Conservation (phyloP, 176 grass and related monocot species). For the Leersia perrieri region DNA sequence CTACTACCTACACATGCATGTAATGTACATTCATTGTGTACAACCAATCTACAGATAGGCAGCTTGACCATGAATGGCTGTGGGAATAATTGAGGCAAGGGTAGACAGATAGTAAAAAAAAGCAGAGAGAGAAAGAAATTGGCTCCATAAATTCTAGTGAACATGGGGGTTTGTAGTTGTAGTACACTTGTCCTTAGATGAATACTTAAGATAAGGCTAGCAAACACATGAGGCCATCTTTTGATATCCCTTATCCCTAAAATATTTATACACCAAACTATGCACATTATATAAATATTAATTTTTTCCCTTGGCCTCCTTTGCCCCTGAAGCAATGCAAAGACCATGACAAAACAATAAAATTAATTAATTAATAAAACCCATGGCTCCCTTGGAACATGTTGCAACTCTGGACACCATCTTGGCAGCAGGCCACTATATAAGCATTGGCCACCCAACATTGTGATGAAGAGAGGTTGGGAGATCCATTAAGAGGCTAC, state of each 20-base stretch:
- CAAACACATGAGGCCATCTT: conserved; percentile 43
- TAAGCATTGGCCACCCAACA: conserved; percentile 34
- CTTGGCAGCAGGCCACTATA: conserved; percentile 43
- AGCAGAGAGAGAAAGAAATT: neutral
- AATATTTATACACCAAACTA: conserved; percentile 35
- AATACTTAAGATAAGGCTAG: conserved; percentile 50
- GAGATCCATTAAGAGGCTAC: neutral
- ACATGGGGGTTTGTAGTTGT: conserved; percentile 36
- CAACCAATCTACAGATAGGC: conserved; percentile 46
- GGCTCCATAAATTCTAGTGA: conserved; percentile 21
- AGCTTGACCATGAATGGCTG: conserved; percentile 35
- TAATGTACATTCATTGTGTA: conserved; percentile 28
- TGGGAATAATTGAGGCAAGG: conserved; percentile 37
- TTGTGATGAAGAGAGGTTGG: conserved; percentile 4
- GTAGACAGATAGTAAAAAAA: neutral
- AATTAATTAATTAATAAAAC: neutral
- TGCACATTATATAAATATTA: neutral
- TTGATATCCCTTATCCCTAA: conserved; percentile 41
- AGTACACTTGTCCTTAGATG: conserved; percentile 44
- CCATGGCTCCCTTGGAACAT: conserved; percentile 33
- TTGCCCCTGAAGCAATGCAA: conserved; percentile 42
- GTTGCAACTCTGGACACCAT: conserved; percentile 32
- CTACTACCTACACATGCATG: conserved; percentile 37
- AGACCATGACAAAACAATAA: neutral
- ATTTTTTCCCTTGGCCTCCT: conserved; percentile 17